phyloP scores from a whole-genome alignment of 331 rosid species.

The Quercus lobata region DNA sequence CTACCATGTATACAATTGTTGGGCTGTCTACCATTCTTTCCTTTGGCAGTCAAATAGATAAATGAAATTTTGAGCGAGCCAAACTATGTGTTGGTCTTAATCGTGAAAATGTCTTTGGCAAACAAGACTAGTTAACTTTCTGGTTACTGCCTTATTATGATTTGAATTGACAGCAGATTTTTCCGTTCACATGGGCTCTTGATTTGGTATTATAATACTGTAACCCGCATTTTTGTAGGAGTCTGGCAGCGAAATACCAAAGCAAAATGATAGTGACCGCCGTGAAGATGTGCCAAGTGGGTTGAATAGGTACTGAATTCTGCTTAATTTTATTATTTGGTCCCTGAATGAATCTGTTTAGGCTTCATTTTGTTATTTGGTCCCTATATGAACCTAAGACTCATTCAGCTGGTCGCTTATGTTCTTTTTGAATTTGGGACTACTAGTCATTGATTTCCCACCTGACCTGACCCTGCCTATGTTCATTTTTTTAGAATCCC shows the following conservation, averaged over 20 bases:
- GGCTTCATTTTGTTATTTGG: background rate
- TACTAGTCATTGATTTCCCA: background rate
- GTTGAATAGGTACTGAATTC: conserved; percentile 63
- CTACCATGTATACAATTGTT: background rate
- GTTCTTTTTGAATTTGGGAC: background rate
- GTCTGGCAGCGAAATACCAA: conserved; percentile 38
- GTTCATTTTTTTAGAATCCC: conserved; percentile 41
- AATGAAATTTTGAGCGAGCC: background rate
- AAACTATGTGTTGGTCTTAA: background rate
- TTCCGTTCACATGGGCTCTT: background rate
- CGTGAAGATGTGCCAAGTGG: conserved; percentile 62
- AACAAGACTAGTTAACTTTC: background rate
- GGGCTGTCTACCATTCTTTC: background rate
- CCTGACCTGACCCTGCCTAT: background rate
- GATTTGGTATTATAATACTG: conserved; percentile 1
- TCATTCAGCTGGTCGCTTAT: background rate
- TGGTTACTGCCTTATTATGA: background rate
- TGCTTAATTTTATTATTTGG: background rate
- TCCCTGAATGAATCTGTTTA: background rate
- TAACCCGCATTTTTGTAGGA: conserved; percentile 45
- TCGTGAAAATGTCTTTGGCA: background rate
- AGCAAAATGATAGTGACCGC: conserved; percentile 68
- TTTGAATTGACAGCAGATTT: background rate
- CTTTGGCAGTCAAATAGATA: background rate
- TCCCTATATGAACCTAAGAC: background rate